Conservation (phyloP, 2,329 filamentous ascomycete species). For the Colletotrichum falcatum region DNA sequence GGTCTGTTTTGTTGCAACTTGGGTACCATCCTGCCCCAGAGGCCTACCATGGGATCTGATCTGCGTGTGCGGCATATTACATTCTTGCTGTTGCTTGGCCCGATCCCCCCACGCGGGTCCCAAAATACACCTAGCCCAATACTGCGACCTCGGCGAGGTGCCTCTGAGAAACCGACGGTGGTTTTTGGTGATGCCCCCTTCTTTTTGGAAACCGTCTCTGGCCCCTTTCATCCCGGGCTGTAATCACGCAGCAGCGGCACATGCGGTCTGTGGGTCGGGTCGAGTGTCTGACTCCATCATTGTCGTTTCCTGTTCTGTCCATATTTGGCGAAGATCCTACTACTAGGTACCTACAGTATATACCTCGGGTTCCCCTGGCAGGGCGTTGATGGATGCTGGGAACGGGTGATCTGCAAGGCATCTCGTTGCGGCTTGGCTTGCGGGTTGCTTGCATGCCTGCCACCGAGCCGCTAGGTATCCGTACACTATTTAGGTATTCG, state of each 20-base stretch:
- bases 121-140: too few relatives aligned
- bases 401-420: neutral
- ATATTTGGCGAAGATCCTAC: neutral
- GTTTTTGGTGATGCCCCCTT: too few relatives aligned
- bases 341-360: neutral
- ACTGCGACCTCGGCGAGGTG: too few relatives aligned
- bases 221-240: neutral
- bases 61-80: neutral
- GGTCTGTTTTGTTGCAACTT: neutral
- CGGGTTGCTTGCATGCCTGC: neutral
- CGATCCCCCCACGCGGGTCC: too few relatives aligned
- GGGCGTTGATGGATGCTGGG: neutral
- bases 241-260: neutral
- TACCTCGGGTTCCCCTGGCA: neutral
- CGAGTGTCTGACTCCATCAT: too few relatives aligned
- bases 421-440: neutral
- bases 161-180: too few relatives aligned
- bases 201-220: too few relatives aligned
- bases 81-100: neutral
- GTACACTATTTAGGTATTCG: neutral
- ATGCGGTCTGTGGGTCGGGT: too few relatives aligned
- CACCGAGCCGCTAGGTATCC: neutral
- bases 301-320: slow-evolving; percentile 1
- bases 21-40: too few relatives aligned
- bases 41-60: neutral